Conservation (phyloP, 805 yeast species). For the Tetrapisispora namnaoensis region DNA sequence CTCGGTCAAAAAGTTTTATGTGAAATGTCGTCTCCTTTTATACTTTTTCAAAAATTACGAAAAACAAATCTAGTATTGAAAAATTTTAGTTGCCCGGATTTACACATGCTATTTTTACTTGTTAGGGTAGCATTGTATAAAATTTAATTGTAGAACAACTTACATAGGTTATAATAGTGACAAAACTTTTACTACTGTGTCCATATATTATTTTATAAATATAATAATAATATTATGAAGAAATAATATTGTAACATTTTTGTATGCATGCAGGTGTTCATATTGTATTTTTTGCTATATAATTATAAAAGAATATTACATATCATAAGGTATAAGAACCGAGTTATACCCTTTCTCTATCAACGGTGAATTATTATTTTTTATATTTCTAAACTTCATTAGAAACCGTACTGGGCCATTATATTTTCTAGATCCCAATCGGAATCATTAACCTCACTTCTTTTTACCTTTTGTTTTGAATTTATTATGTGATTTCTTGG, state of each 20-base stretch:
- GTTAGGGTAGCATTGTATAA: neutral
- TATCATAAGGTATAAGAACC: neutral
- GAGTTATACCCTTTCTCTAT: neutral
- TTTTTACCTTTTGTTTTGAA: neutral
- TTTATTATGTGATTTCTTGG: conserved; percentile 5
- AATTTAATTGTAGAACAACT: no score
- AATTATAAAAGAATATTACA: neutral
- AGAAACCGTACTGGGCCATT: conserved; percentile 10
- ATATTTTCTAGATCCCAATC: conserved; percentile 10
- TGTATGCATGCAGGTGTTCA: neutral
- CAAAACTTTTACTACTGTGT: neutral
- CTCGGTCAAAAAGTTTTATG: no score
- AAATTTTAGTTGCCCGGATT: neutral
- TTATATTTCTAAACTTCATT: neutral
- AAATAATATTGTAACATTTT: no score
- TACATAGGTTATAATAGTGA: neutral
- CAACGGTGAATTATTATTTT: neutral
- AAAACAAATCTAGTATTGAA: no score
- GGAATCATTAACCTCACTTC: neutral
- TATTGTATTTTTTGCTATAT: no score
- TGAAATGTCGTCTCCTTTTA: conserved; percentile 4
- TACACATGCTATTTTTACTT: neutral
- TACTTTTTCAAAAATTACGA: neutral
- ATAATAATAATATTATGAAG: no score
- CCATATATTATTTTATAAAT: neutral